A percentile compares a stretch with the other conserved stretches of the same genome.
Evolutionary conservation across 2,329 filamentous ascomycete species (phyloP).

Genomic region (Hypocreales sp.): DNA sequence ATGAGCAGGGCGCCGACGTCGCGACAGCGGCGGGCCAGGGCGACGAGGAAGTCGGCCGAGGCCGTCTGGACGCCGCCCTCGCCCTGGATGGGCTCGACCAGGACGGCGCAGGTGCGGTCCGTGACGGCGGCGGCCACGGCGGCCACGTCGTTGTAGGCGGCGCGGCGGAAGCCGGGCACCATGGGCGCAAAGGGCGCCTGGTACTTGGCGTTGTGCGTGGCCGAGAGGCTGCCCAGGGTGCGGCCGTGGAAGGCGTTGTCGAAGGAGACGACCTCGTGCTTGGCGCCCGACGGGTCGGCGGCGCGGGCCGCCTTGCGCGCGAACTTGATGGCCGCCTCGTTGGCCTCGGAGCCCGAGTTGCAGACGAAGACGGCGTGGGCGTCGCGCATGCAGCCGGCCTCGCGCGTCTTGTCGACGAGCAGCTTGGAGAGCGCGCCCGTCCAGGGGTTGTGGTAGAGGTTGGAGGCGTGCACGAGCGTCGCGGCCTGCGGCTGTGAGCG

Average conservation of each 20-base stretch:
- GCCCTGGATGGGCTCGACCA: constrained; percentile 93
- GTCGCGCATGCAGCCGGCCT: constrained; percentile 68
- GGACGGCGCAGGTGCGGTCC: constrained; percentile 78
- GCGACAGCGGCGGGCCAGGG: constrained; percentile 70
- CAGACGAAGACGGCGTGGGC: constrained; percentile 76
- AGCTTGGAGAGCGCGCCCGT: constrained; percentile 78
- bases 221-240: constrained; percentile 89
- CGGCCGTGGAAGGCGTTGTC: constrained; percentile 87
- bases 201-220: constrained; percentile 95
- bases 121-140: constrained; percentile 62
- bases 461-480: constrained; percentile 80
- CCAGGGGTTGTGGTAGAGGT: constrained; percentile 96
- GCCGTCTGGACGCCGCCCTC: constrained; percentile 87
- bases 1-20: constrained; percentile 81
- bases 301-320: constrained; percentile 79
- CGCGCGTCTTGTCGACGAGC: constrained; percentile 65
- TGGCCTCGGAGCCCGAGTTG: constrained; percentile 94
- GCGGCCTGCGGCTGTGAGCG: constrained; percentile 30
- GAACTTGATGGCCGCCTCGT: constrained; percentile 96
- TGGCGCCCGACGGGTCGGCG: constrained; percentile 52
- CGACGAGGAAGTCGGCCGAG: constrained; percentile 65
- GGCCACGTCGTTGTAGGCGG: constrained; percentile 67
- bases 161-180: constrained; percentile 84
- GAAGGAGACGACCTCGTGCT: constrained; percentile 83
- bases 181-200: constrained; percentile 90